phyloP scores from a whole-genome alignment of 805 yeast species.

The Candida bentonensis region DNA sequence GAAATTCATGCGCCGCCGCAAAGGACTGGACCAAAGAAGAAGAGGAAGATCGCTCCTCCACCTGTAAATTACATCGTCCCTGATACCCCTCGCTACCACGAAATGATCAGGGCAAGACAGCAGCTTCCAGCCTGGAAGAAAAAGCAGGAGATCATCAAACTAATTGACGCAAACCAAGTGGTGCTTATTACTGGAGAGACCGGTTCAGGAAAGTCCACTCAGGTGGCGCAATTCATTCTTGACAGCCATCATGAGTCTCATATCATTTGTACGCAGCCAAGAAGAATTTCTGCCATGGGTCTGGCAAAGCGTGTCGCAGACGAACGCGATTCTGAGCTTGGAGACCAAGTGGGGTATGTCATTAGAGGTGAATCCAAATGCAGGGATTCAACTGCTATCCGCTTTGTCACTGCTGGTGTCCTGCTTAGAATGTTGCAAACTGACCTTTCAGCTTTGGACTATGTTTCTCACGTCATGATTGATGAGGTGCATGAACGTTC shows the following conservation, averaged over 20 bases:
- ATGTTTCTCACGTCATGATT: slow-evolving; percentile 58
- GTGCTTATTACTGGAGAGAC: slow-evolving; percentile 89
- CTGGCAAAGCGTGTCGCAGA: slow-evolving; percentile 84
- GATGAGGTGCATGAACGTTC: slow-evolving; percentile 98
- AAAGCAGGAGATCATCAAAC: slow-evolving; percentile 36
- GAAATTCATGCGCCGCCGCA: slow-evolving; percentile 6
- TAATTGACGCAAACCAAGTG: slow-evolving; percentile 46
- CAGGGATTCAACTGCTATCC: slow-evolving; percentile 45
- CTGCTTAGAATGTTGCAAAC: slow-evolving; percentile 70
- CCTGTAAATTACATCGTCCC: slow-evolving; percentile 13
- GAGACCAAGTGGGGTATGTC: slow-evolving; percentile 74
- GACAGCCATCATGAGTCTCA: slow-evolving; percentile 31
- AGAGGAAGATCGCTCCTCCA: slow-evolving; percentile 1
- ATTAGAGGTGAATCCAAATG: slow-evolving; percentile 77
- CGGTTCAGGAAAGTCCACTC: slow-evolving; percentile 95
- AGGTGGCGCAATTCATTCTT: slow-evolving; percentile 75
- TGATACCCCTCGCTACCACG: slow-evolving; percentile 22
- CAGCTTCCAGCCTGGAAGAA: slow-evolving; percentile 78
- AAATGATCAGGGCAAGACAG: slow-evolving; percentile 33
- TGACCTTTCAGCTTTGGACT: slow-evolving; percentile 22
- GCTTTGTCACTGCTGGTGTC: slow-evolving; percentile 89
- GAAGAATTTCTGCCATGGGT: slow-evolving; percentile 91
- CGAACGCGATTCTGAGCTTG: slow-evolving; percentile 53
- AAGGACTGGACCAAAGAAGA: slow-evolving; percentile 2
- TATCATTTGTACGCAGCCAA: slow-evolving; percentile 85